A percentile compares a stretch with the other conserved stretches of the same genome.
These are phyloP conservation scores for Taphrina betulina DNA, from an alignment of 1,139 yeast genomes.

Conservation along the genomic window DNA sequence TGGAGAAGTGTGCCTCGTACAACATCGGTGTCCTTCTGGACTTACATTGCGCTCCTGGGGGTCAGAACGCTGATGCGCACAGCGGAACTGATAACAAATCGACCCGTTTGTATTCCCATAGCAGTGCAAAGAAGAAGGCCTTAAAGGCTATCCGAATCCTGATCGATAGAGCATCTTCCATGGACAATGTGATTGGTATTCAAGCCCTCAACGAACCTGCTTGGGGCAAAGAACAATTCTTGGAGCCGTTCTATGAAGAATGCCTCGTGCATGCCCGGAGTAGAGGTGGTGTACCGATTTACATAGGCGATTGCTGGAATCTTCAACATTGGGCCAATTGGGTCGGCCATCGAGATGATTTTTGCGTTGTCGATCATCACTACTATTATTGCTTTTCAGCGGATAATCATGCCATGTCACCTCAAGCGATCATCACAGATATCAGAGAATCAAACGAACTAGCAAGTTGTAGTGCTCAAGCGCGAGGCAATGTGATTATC, in stretches of 20 bases:
- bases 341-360: slow-evolving; percentile 44
- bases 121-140: slow-evolving; percentile 47
- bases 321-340: slow-evolving; percentile 74
- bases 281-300: slow-evolving; percentile 62
- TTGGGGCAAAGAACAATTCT: slow-evolving; percentile 51
- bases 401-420: slow-evolving; percentile 63
- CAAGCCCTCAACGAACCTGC: slow-evolving; percentile 85
- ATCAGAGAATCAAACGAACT: slow-evolving; percentile 47
- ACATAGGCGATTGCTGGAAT: slow-evolving; percentile 95
- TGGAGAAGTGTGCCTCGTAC: slow-evolving; percentile 56
- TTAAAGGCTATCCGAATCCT: slow-evolving; percentile 58
- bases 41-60: slow-evolving; percentile 86
- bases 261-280: slow-evolving; percentile 64
- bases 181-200: slow-evolving; percentile 73
- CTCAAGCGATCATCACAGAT: slow-evolving; percentile 56
- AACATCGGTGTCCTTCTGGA: slow-evolving; percentile 77
- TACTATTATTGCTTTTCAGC: slow-evolving; percentile 83
- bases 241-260: slow-evolving; percentile 61
- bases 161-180: slow-evolving; percentile 57
- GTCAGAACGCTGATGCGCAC: slow-evolving; percentile 83
- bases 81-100: slow-evolving; percentile 64
- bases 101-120: slow-evolving; percentile 65
- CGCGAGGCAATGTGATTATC: slow-evolving; percentile 63
- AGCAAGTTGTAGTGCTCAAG: slow-evolving; percentile 41
- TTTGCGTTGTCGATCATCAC: slow-evolving; percentile 67